phyloP scores from a whole-genome alignment of 306 rosid genomes.

The Fragaria vesca region DNA sequence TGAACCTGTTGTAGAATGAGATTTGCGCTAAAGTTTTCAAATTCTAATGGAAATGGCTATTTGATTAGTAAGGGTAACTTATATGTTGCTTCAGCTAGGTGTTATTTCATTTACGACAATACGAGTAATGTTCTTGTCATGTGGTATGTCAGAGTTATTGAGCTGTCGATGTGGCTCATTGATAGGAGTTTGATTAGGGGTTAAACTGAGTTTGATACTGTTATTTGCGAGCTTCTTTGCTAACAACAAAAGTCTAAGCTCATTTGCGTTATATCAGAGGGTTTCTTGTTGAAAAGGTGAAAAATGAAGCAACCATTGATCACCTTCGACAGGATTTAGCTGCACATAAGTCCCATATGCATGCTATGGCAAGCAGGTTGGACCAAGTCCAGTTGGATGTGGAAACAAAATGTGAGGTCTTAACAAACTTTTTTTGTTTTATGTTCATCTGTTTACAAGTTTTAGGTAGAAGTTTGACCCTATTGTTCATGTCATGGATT shows the following conservation, averaged over 20 bases:
- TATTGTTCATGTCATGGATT: neutral
- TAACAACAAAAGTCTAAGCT: neutral
- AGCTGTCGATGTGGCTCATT: neutral
- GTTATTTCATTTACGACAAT: neutral
- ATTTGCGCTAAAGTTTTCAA: neutral
- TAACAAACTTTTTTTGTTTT: neutral
- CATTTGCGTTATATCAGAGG: constrained; percentile 36
- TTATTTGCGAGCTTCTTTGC: neutral
- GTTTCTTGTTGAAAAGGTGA: constrained; percentile 43
- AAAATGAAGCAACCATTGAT: constrained; percentile 46
- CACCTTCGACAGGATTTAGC: constrained; percentile 57
- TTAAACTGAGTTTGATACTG: neutral
- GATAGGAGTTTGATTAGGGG: neutral
- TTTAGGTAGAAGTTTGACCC: neutral
- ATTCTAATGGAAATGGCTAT: neutral
- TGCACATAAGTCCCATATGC: constrained; percentile 54
- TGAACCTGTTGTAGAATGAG: neutral
- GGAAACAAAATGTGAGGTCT: constrained; percentile 69
- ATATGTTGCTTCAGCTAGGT: neutral
- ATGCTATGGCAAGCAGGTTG: constrained; percentile 52
- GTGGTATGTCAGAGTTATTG: neutral
- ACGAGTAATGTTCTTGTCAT: neutral
- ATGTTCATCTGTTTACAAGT: neutral
- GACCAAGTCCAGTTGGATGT: constrained; percentile 53
- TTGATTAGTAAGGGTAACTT: neutral